Conservation (phyloP, 1,284 basidiomycete genomes). For the Neolentinus lepideus region DNA sequence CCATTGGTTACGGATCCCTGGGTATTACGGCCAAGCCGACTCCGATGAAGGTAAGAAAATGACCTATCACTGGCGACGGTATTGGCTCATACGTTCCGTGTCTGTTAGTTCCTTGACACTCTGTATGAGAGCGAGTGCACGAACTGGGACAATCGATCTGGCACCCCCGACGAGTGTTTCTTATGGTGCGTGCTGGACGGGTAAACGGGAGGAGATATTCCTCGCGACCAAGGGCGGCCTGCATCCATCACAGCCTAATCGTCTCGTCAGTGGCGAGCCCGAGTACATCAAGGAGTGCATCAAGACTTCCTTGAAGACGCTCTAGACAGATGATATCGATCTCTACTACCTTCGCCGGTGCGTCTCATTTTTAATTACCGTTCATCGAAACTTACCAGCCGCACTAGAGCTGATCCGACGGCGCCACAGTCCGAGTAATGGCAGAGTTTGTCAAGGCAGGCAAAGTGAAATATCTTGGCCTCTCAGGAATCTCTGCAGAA, state of each 20-base stretch:
- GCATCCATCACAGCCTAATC: not conserved
- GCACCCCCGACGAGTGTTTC: conserved; percentile 22
- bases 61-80: not conserved
- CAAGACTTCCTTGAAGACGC: conserved; percentile 29
- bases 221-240: conserved; percentile 45
- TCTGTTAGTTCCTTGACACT: conserved; percentile 29
- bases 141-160: conserved; percentile 27
- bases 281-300: conserved; percentile 27
- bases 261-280: conserved; percentile 24
- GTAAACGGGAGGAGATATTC: conserved; percentile 34
- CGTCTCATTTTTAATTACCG: conserved; percentile 1
- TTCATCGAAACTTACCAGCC: conserved; percentile 1
- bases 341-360: conserved; percentile 38
- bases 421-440: conserved; percentile 44
- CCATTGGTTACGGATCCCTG: conserved; percentile 33
- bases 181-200: too few species aligned
- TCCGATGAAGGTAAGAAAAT: conserved; percentile 30
- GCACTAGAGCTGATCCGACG: conserved; percentile 29
- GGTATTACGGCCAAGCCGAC: conserved; percentile 27
- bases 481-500: conserved; percentile 51
- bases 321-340: conserved; percentile 39
- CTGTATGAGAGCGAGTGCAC: conserved; percentile 30
- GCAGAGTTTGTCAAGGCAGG: conserved; percentile 52
- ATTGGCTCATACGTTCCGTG: not conserved
- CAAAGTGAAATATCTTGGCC: conserved; percentile 55